Evolutionary conservation across 2,329 filamentous ascomycete genomes (phyloP), one percentile per base, ranked within the genome.

Genomic region (Fusarium mangiferae): DNA sequence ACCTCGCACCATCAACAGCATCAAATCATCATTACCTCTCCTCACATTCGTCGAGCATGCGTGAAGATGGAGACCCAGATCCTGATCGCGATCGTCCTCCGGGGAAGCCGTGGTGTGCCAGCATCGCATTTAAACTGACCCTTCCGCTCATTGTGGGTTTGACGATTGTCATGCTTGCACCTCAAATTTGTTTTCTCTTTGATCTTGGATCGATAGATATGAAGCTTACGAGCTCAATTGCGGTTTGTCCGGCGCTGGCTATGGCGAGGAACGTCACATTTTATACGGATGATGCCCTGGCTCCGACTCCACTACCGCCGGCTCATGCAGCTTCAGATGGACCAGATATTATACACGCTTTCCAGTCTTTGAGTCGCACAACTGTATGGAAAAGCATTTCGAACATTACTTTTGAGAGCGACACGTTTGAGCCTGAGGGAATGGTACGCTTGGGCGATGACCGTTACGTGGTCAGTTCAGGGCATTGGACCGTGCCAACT

Each of bases 381-480:
- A 86, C 85, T 2, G 72, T 75, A 5, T 86, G 85, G 85, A 83
- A 79, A 8, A 80, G 83, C 26, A 76, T 87, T 7, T 81, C 81
- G 14, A 84, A 83, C 24, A 78, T 86, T 35, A 78, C 72, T 11
- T 82, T 87, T 41, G 79, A 87, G 60, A 85, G 84, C 35, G 82
- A 87, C 63, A 83, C 83, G 3, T 85, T 83, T 70, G 86, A 87
- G 64, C 86, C 86, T 4, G 86, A 88, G 67, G 85, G 86, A 8
- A 83, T 87, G 52, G 81, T 86, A 18, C 82, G 84, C 7, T 70
- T 87, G 2, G 81, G 82, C 12, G 70, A 80, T 26, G 80, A 86
- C 46, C 83, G 85, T 22, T 86, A 84, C 62, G 80, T 87, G 66
- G 80, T 88, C 44, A 84, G 82, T 28, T 81, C 83, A 15, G 85